phyloP scores from a whole-genome alignment of 495 filamentous ascomycete genomes.

The Paragyromitra xinjiangensis region DNA sequence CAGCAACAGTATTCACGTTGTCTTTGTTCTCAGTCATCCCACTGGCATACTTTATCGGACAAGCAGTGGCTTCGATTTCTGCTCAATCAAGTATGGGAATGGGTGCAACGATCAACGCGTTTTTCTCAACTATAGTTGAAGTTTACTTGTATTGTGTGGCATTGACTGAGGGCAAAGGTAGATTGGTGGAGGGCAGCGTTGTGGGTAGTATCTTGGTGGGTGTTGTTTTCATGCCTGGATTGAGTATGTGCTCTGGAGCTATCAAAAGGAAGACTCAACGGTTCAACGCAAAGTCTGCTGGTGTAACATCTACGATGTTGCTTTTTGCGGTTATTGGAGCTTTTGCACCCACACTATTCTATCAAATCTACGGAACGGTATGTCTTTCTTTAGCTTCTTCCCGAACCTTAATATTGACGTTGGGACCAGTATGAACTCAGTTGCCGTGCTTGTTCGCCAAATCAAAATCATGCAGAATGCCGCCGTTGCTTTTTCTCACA shows the following conservation, averaged over 20 bases:
- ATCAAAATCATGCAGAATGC: conserved; percentile 72
- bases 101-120: conserved; percentile 96
- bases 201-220: conserved; percentile 98
- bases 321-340: conserved; percentile 96
- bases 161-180: conserved; percentile 88
- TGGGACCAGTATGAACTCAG: conserved; percentile 81
- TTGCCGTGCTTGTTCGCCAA: conserved; percentile 76
- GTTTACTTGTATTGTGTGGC: conserved; percentile 98
- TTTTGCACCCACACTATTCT: conserved; percentile 98
- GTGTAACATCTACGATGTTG: conserved; percentile 97
- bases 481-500: conserved; percentile 94
- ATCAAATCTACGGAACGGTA: conserved; percentile 96
- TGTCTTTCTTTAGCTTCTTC: conserved; percentile 57
- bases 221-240: conserved; percentile 92
- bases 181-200: conserved; percentile 94
- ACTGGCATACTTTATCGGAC: conserved; percentile 98
- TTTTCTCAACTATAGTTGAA: conserved; percentile 98
- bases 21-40: conserved; percentile 93
- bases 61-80: conserved; percentile 98
- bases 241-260: conserved; percentile 99
- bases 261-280: conserved; percentile 98
- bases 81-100: conserved; percentile 99
- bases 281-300: conserved; percentile 97
- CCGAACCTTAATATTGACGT: conserved; percentile 56
- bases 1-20: conserved; percentile 84